Base-by-base conservation (phyloP, 768 basidiomycete species). In the Leccinellum albellum region DNA sequence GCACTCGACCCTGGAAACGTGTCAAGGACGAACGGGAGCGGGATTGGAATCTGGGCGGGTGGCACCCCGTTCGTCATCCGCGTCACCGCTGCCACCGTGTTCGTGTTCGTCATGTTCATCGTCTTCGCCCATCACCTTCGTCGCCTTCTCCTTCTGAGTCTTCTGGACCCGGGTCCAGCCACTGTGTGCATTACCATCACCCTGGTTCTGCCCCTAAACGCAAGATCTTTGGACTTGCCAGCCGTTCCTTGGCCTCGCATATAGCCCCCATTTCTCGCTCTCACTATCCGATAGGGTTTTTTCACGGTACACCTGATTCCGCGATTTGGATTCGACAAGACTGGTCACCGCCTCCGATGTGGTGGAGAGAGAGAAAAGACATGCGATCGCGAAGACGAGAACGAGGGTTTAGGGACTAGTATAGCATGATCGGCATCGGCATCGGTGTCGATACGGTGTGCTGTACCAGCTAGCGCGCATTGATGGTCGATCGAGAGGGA, bases 341-440 rank as follows among this genome's bases (percentile, higher is more conserved):
- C 37, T 29, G 54, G 10, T 3, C 10, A 7, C 8, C 9, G 35
- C 17, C 35, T 9, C 37, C 37, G 37, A 17, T 8, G 60, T 53
- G 5, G 56, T 3, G 35, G 60, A 58, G 46, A 58, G 13, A 1
- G 57, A 8, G 12, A 58, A 49, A 35, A 66, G 13, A 28, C 33
- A 64, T 23, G 60, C 45, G 29, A 66, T 49, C 20, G 20, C 20
- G n/a, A 68, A 23, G 20, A 44, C 6, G 23, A 64, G 10, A 3
- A 48, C 15, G 2, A 29, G 33, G n/a, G n/a, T n/a, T n/a, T n/a
- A n/a, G n/a, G n/a, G n/a, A 4, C 8, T n/a, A 37, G 35, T 9
- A n/a, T 37, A n/a, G 37, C 37, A 9, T 37, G n/a, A 37, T 37
- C 9, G n/a, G n/a, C 1, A 37, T 42, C 5, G 2, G 40, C 20